Conservation (phyloP, 306 rosid species). For the Lithocarpus polystachyus region DNA sequence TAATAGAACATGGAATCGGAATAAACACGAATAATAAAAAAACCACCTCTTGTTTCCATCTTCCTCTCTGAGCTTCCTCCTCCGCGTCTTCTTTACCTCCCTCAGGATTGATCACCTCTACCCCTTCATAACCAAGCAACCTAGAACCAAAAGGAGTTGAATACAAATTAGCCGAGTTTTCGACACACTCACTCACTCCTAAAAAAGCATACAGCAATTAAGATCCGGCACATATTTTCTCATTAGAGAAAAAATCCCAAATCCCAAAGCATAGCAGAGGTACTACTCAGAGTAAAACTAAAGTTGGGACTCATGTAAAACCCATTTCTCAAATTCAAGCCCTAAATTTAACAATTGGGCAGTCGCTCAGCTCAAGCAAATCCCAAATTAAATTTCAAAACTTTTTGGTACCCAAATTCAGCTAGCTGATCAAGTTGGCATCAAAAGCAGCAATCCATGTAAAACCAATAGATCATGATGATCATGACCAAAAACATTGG, state of each 20-base stretch:
- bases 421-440: neutral
- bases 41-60: slow-evolving; percentile 88
- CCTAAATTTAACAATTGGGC: neutral
- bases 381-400: neutral
- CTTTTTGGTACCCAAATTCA: neutral
- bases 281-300: neutral
- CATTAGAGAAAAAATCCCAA: too few relatives aligned
- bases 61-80: slow-evolving; percentile 85
- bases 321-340: neutral
- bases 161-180: slow-evolving; percentile 21
- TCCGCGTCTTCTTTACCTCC: slow-evolving; percentile 93
- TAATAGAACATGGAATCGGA: slow-evolving; percentile 1
- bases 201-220: neutral
- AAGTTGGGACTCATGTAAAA: neutral
- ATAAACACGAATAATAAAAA: neutral
- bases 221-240: neutral
- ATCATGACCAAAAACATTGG: neutral
- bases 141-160: slow-evolving; percentile 32
- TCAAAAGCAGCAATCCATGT: neutral
- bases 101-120: slow-evolving; percentile 91
- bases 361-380: neutral
- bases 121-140: slow-evolving; percentile 80
- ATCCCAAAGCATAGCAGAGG: too few relatives aligned
- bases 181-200: neutral
- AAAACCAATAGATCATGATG: neutral